A percentile compares a stretch with the other conserved stretches of the same genome.
phyloP scores from a whole-genome alignment of 139 green algal genomes.

The Spirogloea muscicola region DNA sequence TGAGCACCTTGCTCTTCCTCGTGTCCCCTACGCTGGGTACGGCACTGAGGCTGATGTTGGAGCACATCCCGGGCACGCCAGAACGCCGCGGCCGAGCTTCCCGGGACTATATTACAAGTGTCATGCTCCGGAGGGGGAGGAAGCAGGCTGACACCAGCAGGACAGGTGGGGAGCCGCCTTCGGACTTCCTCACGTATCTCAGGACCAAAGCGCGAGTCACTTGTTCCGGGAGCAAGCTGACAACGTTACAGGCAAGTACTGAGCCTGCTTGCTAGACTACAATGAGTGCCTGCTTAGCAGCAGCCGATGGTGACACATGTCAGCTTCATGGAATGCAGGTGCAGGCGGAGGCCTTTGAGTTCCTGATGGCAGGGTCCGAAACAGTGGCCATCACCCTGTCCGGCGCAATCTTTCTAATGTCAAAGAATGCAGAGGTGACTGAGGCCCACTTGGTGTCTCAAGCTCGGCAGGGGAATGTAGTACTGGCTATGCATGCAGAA shows the following conservation, averaged over 20 bases:
- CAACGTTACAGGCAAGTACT: no score
- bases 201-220: background rate
- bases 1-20: background rate
- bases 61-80: background rate
- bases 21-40: background rate
- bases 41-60: background rate
- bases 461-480: no score
- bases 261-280: no score
- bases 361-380: background rate
- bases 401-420: background rate
- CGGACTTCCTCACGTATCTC: constrained; percentile 4
- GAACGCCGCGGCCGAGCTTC: background rate
- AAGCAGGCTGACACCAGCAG: background rate
- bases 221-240: background rate
- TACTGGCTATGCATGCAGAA: no score
- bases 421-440: background rate
- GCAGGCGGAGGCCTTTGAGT: constrained; percentile 5
- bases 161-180: background rate
- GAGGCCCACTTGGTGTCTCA: background rate
- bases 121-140: background rate
- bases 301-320: background rate
- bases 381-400: background rate
- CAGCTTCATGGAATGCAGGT: no score
- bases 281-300: background rate
- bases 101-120: background rate